phyloP scores from a whole-genome alignment of 176 grass and related monocot species.

The Triticum turgidum region DNA sequence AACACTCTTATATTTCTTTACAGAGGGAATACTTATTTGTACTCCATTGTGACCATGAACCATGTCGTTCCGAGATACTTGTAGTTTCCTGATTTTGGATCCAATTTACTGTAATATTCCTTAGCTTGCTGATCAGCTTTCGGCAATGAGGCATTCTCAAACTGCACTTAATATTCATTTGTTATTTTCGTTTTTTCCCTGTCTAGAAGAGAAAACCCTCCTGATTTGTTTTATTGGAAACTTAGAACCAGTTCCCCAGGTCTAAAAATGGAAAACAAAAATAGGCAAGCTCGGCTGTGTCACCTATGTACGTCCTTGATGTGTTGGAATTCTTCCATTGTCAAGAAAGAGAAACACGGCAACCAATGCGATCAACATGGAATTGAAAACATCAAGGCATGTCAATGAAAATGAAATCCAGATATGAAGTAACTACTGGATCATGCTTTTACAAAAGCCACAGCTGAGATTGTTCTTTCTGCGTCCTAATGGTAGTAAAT shows the following conservation, averaged over 20 bases:
- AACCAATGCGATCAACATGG: too few species aligned
- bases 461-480: not conserved
- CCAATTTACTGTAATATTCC: not conserved
- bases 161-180: not conserved
- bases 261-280: not conserved
- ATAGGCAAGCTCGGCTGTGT: not conserved
- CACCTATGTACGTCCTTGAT: not conserved
- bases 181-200: not conserved
- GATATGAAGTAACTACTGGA: not conserved
- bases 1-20: too few species aligned
- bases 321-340: not conserved
- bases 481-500: not conserved
- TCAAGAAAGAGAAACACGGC: not conserved
- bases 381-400: not conserved
- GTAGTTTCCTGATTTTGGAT: slow-evolving; percentile 9
- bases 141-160: not conserved
- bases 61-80: not conserved
- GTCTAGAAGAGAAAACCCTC: not conserved
- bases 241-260: not conserved
- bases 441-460: not conserved
- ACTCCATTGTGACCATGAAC: not conserved
- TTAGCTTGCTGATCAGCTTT: slow-evolving; percentile 17
- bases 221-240: not conserved
- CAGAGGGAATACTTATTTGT: not conserved
- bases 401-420: not conserved